Evolutionary conservation across 2,329 filamentous ascomycete species (phyloP).

Genomic region (Aaosphaeria pasadenensis): DNA sequence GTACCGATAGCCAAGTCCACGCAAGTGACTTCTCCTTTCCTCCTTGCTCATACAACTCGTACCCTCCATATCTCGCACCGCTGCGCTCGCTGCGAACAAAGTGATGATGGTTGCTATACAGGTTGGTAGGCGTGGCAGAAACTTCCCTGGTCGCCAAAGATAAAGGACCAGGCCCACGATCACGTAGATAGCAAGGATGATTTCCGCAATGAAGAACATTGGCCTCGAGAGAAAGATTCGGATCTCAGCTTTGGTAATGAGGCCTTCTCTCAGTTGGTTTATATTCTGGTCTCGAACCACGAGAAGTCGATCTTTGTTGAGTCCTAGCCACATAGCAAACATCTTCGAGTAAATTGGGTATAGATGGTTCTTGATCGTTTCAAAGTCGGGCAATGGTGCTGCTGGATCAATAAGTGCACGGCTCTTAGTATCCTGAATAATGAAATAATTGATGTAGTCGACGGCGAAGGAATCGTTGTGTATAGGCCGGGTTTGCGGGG

Average conservation of each 20-base stretch:
- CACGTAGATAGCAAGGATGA: slow-evolving; percentile 45
- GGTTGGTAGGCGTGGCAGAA: slow-evolving; percentile 52
- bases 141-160: slow-evolving; percentile 35
- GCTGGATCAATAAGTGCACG: slow-evolving; percentile 36
- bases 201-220: slow-evolving; percentile 47
- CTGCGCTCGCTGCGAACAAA: slow-evolving; percentile 48
- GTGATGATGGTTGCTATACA: slow-evolving; percentile 49
- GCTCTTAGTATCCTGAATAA: slow-evolving; percentile 27
- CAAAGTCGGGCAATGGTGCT: slow-evolving; percentile 28
- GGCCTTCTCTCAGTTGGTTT: slow-evolving; percentile 5
- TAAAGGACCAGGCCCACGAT: slow-evolving; percentile 47
- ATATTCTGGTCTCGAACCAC: slow-evolving; percentile 5
- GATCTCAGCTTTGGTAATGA: slow-evolving; percentile 21
- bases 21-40: slow-evolving; percentile 12
- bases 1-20: slow-evolving; percentile 25
- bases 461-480: slow-evolving; percentile 48
- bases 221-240: slow-evolving; percentile 50
- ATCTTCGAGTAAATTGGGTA: slow-evolving; percentile 33
- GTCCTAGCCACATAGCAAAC: slow-evolving; percentile 44
- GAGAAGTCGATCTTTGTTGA: slow-evolving; percentile 43
- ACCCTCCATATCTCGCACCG: slow-evolving; percentile 35
- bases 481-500: slow-evolving; percentile 25
- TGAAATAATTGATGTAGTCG: slow-evolving; percentile 51
- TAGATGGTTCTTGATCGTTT: slow-evolving; percentile 18
- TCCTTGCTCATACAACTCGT: slow-evolving; percentile 17